Evolutionary conservation across 768 basidiomycete genomes (phyloP).

Genomic region (Favolaschia claudopus): DNA sequence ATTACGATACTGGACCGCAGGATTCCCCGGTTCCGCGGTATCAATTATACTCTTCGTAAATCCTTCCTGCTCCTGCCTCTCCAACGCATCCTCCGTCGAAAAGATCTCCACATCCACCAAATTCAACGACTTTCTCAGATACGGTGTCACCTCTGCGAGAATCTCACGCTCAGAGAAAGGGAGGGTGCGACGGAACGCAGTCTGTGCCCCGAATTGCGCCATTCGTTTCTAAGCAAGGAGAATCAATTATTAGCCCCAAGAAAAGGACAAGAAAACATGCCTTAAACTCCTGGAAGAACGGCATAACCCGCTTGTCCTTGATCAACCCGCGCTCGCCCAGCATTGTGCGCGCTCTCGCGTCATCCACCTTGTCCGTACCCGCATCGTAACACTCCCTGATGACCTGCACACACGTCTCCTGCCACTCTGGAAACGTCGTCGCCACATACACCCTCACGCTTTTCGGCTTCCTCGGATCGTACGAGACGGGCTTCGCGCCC

Average conservation of each 20-base stretch:
- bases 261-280: slow-evolving; percentile 44
- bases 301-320: slow-evolving; percentile 97
- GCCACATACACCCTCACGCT: slow-evolving; percentile 91
- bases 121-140: slow-evolving; percentile 79
- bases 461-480: slow-evolving; percentile 88
- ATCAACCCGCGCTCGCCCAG: slow-evolving; percentile 79
- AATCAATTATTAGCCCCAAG: neutral
- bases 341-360: slow-evolving; percentile 74
- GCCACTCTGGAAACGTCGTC: slow-evolving; percentile 92
- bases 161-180: slow-evolving; percentile 85
- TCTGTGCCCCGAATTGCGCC: slow-evolving; percentile 72
- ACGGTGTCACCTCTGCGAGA: slow-evolving; percentile 73
- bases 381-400: slow-evolving; percentile 73
- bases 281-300: slow-evolving; percentile 93
- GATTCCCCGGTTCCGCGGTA: slow-evolving; percentile 85
- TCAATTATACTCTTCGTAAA: slow-evolving; percentile 79
- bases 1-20: slow-evolving; percentile 90
- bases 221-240: slow-evolving; percentile 76
- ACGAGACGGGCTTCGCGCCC: slow-evolving; percentile 50
- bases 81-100: slow-evolving; percentile 71
- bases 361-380: slow-evolving; percentile 75
- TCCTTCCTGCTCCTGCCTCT: slow-evolving; percentile 59
- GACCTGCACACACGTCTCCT: slow-evolving; percentile 79
- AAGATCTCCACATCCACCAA: slow-evolving; percentile 76
- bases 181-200: slow-evolving; percentile 83